phyloP scores from a whole-genome alignment of 352 stramenopile species.

The Phytophthora pisi region DNA sequence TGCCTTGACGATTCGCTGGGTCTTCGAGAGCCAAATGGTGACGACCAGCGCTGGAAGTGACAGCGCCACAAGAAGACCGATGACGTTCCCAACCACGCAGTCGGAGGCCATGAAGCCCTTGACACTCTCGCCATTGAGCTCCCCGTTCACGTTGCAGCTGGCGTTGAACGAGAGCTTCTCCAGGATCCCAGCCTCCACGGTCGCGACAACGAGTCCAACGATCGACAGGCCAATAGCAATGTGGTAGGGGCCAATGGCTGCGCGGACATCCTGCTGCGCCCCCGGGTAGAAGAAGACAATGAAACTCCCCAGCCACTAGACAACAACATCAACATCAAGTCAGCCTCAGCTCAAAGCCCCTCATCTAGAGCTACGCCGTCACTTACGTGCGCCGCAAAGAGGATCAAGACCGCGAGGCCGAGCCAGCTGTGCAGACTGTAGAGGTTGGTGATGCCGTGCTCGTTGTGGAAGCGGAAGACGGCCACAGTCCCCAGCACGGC shows the following conservation, averaged over 20 bases:
- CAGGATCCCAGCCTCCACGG: constrained; percentile 69
- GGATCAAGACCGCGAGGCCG: constrained; percentile 65
- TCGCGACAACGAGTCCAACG: constrained; percentile 65
- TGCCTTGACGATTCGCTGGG: constrained; percentile 23
- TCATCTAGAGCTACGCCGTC: neutral
- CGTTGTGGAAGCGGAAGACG: constrained; percentile 89
- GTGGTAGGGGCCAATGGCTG: constrained; percentile 61
- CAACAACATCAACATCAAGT: constrained; percentile 3
- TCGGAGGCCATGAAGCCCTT: constrained; percentile 74
- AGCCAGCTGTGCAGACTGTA: constrained; percentile 91
- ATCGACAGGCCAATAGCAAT: constrained; percentile 70
- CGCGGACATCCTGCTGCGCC: constrained; percentile 48
- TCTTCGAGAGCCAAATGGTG: constrained; percentile 63
- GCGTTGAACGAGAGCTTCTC: constrained; percentile 88
- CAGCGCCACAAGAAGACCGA: constrained; percentile 66
- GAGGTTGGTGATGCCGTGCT: constrained; percentile 85
- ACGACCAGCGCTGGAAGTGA: constrained; percentile 47
- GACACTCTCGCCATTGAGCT: constrained; percentile 65
- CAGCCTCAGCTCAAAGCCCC: constrained; percentile 46
- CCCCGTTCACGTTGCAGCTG: constrained; percentile 82
- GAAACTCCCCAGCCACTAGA: constrained; percentile 71
- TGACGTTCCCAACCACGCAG: constrained; percentile 78
- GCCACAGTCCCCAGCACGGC: constrained; percentile 64
- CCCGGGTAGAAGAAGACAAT: constrained; percentile 79
- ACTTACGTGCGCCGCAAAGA: constrained; percentile 58